Base-by-base conservation (phyloP, 2,329 filamentous ascomycete species). In the Cladophialophora immunda region DNA sequence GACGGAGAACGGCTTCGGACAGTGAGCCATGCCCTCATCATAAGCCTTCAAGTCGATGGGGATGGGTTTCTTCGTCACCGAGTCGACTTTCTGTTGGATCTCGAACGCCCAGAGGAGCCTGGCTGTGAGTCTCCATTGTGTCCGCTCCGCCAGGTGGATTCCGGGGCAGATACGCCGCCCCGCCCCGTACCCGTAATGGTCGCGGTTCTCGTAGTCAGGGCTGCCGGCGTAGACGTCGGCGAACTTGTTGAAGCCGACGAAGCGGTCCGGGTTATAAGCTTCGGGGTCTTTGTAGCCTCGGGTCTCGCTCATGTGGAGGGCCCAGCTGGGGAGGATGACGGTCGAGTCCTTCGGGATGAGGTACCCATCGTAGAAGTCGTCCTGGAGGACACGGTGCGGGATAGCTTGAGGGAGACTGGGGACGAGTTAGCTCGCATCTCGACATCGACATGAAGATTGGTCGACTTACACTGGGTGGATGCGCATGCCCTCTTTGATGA, bases 311-410 rank as follows among this genome's bases (percentile, higher is more conserved):
- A 53, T 82, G 81, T 4, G 76, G 7, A 67, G 19, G 9, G 60
- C 61, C 55, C 57, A 59, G 6, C 25, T 67, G 2, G 60, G 60
- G 11, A 67, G n/a, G 27, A 64, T 47, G 22, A 86, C 73, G 0
- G 78, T 81, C 0, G 84, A 84, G 0, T 80, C 82, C 3, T 80
- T 78, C 2, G 84, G 83, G 22, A 86, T 83, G 9, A 79, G 74
- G 69, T 81, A 84, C 15, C 82, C 83, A 47, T 80, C 78, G 70
- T 83, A 86, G 13, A 74, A 72, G 64, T 86, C 83, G 52, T 86
- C 83, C 29, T 81, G 77, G 0, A 80, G 81, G 0, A 79, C 77
- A 8, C 59, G 53, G 50, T 58, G 63, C 19, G 65, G 68, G 17
- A 67, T 25, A 9, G 62, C 65, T 1, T 41, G 22, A 19, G 68